Percentiles rank a stretch among this genome's conserved stretches.
phyloP scores from a whole-genome alignment of 768 basidiomycete genomes.

The Boletales sp. region DNA sequence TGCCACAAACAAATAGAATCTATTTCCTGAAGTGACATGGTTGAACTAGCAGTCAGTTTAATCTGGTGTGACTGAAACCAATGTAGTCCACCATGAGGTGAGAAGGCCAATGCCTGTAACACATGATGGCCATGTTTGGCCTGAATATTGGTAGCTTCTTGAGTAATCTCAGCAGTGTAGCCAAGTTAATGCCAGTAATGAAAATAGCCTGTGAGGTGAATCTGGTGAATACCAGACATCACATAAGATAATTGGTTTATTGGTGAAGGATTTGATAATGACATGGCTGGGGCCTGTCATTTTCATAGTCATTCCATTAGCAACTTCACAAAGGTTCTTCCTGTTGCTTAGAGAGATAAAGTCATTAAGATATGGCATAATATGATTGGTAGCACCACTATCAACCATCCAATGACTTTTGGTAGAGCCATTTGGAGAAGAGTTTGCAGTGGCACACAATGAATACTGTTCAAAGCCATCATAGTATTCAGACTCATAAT shows the following conservation, averaged over 20 bases:
- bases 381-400: too few species aligned
- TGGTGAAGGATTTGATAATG: too few species aligned
- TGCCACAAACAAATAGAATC: neutral
- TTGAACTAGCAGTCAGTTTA: neutral
- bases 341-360: too few species aligned
- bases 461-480: too few species aligned
- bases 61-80: neutral
- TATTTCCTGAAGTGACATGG: neutral
- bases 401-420: too few species aligned
- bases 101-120: neutral
- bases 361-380: too few species aligned
- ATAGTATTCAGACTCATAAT: too few species aligned
- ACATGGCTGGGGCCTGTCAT: neutral
- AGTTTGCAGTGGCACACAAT: too few species aligned
- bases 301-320: neutral
- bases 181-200: neutral
- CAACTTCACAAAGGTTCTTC: too few species aligned
- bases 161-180: neutral
- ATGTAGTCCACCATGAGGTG: neutral
- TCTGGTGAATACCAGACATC: neutral
- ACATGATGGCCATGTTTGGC: neutral
- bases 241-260: neutral
- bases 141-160: neutral
- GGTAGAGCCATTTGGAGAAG: too few species aligned
- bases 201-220: neutral